Base-by-base conservation (phyloP, 345 rosid genomes). In the Salix suchowensis region DNA sequence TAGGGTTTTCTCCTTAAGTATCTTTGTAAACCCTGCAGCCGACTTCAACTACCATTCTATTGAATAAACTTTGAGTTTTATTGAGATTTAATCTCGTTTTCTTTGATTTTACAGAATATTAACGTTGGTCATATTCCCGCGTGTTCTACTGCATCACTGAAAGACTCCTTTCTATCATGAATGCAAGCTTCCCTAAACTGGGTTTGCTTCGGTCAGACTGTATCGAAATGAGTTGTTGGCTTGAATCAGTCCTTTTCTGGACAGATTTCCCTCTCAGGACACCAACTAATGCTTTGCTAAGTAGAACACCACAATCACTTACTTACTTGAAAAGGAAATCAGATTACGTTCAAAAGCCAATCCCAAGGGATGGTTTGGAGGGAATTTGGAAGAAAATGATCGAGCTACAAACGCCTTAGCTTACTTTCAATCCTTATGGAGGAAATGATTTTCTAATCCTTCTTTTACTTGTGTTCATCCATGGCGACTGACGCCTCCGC, bases 281-380 rank as follows among this genome's bases (percentile, higher is more conserved):
- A 16, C 37, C 67, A 13, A 39, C 77, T 12, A 30, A 68, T 0
- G 44, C 61, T 7, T 52, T 82, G 67, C 82, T 79, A 7, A 21
- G 55, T 28, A 68, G 85, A 52, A 72, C 70, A 7, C 74, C 79
- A 1, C 34, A 46, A 16, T 44, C 28, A 1, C 37, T 70, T 28
- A 24, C 16, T 8, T 9, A 48, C 48, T 37, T 78, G 32, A 76
- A 82, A 67, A 79, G 75, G 30, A 83, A 83, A 70, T 79, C 85
- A 8, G 85, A 83, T 36, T 83, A 76, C n/a, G 82, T 76, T 2
- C 50, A 65, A 39, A 13, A 46, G 21, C 72, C 70, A 48, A 82
- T 82, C 26, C 80, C 82, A 11, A 64, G 55, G 64, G 69, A 55
- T 2, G 76, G 67, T 4, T 24, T 82, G 73, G 77, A 79, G 4